Base-by-base conservation (phyloP, 768 basidiomycete species). In the Lentinula sp. region DNA sequence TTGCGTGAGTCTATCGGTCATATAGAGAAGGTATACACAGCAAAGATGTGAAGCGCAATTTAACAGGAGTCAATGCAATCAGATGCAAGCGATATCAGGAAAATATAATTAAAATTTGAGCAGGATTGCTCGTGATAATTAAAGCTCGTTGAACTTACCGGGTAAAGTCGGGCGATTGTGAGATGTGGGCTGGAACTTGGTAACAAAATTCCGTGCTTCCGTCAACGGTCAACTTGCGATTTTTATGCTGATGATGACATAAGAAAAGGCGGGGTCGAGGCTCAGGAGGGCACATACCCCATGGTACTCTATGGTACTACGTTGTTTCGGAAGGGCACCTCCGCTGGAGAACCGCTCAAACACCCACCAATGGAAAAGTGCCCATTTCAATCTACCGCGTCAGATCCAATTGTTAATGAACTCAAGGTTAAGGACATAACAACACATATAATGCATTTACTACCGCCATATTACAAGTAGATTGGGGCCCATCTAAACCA, bases 1-100 rank as follows among this genome's bases (percentile, higher is more conserved):
- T 70, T 88, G 87, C 61, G 81, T 77, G 39, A 89, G 72, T 74
- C 89, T 87, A 70, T 70, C 68, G 35, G 81, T 72, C 86, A 86
- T 87, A 65, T 64, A 51, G 28, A 55, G 43, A 53, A 18, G 37
- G 28, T 6, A 59, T 39, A 58, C 37, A 55, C 18, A 23, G 9
- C 28, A 23, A 37, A 37, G n/a, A n/a, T 35, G 2, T 12, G 32
- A 36, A 49, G 35, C 20, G 10, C 42, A 9, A 37, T 37, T 36
- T 41, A 20, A 54, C 53, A 50, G 20, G n/a, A 35, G 57, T 36
- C 48, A 20, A 36, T 16, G 32, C 35, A 59, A 58, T 61, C 42
- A 62, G 56, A 57, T 57, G 56, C 56, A 20, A 56, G 18, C 16
- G 56, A 41, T n/a, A 16, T 3, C 13, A 12, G 35, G 28, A 37